Base-by-base conservation (phyloP, 2,329 filamentous ascomycete species). In the Spiromastix sp. region DNA sequence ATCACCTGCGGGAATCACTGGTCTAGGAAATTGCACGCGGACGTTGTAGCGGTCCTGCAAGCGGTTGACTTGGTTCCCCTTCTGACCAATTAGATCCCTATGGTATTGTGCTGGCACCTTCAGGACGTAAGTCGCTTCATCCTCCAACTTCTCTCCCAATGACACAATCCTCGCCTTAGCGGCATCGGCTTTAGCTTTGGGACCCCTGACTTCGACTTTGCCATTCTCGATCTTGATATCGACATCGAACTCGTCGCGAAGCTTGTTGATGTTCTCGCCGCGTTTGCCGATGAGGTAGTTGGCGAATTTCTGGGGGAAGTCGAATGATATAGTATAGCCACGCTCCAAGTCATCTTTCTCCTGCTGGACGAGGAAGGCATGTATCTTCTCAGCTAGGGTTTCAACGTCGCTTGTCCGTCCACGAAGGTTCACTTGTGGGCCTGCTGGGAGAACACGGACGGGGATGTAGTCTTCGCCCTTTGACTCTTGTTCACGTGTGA, bases 41-140 rank as follows among this genome's bases (percentile, higher is more conserved):
- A 98, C 91, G 54, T 82, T 81, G 69, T 98, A 95, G 30, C 87
- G 81, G 37, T 80, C 85, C 62, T 98, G 87, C 16, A 98, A 74
- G 46, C 84, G 81, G 64, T 91, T 91, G 53, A 98, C 89, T 55
- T 93, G 84, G 52, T 71, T 76, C 40, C 91, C 91, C 50, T 84
- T 80, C 13, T 84, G 74, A 32, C 91, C 91, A 49, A 98, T 98
- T 37, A 98, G 71, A 56, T 95, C 87, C 41, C 85, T 77, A 63
- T 98, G 91, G 61, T 82, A 96, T 63, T 94, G 85, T 37, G 89
- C 81, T 38, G 93, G 85, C 48, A 98, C 82, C 69, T 93, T 93
- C 37, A 98, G 70, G 9, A 77, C 68, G 57, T 93, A 80, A 1
- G 81, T 93, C 4, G 82, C 78, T 66, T 98, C 91, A 50, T 98